Base-by-base conservation (phyloP, 495 filamentous ascomycete genomes). In the Parathielavia appendiculata region DNA sequence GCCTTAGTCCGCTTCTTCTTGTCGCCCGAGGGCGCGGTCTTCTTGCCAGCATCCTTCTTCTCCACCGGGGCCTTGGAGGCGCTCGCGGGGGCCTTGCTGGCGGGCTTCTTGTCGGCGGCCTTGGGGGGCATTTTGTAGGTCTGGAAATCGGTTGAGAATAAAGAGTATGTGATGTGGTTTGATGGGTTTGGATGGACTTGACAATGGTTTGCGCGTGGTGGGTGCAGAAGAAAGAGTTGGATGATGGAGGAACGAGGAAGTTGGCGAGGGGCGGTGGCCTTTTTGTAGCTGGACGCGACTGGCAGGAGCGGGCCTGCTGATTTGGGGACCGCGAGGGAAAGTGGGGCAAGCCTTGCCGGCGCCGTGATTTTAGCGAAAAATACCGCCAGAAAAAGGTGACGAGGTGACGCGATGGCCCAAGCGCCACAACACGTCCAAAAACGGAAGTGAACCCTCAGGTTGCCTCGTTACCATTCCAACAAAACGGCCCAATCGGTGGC, bases 1-100 rank as follows among this genome's bases (percentile, higher is more conserved):
- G 93, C 88, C 92, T 98, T 98, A 83, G 90, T 95, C 68, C 95
- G 90, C 91, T 98, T 98, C 89, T 97, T 98, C 91, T 98, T 97
- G 59, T 97, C 93, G 60, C 92, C 93, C 71, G 90, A 80, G 40
- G 91, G 84, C 39, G 93, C 90, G 43, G 93, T 96, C 87, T 97
- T 98, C 90, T 98, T 98, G 81, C 92, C 92, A 62, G 92, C 95
- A 75, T 97, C 92, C 87, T 97, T 96, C 88, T 97, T 97, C 86
- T 97, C 92, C 26, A 6, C 26, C 71, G 89, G 87, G 38, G 76
- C 76, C 75, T 80, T 80, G 63, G 73, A 74, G 46, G 78, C 78
- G 71, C 87, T 87, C 72, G 90, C 92, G 43, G 93, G 93, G 65
- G 92, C 92, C 91, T 98, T 98, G 80, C 88, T 73, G 83, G 91